Evolutionary conservation across 106 monocot species (phyloP).

Genomic region (Dioscorea alata): DNA sequence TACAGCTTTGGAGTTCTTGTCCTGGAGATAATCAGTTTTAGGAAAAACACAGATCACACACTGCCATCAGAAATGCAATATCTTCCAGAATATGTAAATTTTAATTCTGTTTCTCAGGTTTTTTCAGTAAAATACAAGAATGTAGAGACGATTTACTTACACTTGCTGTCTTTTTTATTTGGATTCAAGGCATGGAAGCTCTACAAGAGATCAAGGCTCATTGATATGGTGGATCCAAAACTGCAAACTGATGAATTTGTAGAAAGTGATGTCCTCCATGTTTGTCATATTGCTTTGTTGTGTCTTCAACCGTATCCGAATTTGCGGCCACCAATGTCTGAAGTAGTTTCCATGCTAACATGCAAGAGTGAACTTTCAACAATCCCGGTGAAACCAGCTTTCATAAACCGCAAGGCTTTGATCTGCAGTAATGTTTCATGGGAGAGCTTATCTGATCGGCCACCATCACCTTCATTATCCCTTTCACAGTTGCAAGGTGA

Average conservation of each 20-base stretch:
- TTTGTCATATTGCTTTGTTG: constrained; percentile 34
- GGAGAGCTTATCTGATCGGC: constrained; percentile 11
- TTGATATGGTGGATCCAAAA: constrained; percentile 38
- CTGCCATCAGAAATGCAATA: constrained; percentile 49
- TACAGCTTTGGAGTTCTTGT: constrained; percentile 60
- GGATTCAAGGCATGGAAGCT: constrained; percentile 49
- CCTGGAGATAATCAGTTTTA: constrained; percentile 43
- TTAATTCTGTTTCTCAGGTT: too few species aligned
- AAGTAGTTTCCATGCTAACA: constrained; percentile 38
- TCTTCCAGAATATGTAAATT: constrained; percentile 52
- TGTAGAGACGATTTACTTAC: too few species aligned
- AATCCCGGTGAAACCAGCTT: constrained; percentile 40
- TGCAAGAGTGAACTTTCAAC: constrained; percentile 16
- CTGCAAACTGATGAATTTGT: constrained; percentile 19
- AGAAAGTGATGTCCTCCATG: constrained; percentile 27
- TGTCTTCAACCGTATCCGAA: constrained; percentile 41
- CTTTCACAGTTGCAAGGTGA: too few species aligned
- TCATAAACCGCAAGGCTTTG: constrained; percentile 21
- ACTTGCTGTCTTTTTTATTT: too few species aligned
- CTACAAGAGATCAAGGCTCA: constrained; percentile 32
- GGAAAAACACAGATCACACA: constrained; percentile 47
- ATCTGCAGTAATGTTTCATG: constrained; percentile 7
- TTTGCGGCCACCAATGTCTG: constrained; percentile 52
- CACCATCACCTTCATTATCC: too few species aligned
- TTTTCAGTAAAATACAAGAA: too few species aligned